Conservation (phyloP, 73 alveolate species). For the Paramecium sexaurelia region DNA sequence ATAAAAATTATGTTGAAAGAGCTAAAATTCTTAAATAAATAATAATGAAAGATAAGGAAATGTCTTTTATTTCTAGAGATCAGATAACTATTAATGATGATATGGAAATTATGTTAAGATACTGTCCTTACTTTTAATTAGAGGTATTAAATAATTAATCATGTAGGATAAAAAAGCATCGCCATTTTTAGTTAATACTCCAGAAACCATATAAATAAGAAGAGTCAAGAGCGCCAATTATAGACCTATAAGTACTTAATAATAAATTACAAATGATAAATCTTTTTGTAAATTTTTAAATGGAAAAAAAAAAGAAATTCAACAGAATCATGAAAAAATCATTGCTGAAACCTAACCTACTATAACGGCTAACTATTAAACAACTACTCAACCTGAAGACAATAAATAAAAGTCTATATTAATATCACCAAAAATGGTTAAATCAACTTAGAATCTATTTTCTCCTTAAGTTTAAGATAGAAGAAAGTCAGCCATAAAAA, state of each 20-base stretch:
- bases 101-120: constrained; percentile 45
- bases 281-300: background rate
- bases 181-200: constrained; percentile 46
- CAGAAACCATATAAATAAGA: background rate
- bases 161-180: constrained; percentile 21
- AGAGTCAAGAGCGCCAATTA: constrained; percentile 46
- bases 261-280: background rate
- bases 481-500: background rate
- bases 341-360: background rate
- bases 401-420: background rate
- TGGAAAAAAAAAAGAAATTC: background rate
- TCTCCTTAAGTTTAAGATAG: background rate
- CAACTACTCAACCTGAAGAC: background rate
- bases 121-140: background rate
- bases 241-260: background rate
- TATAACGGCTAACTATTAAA: background rate
- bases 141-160: background rate
- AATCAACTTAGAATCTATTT: background rate
- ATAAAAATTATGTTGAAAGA: background rate
- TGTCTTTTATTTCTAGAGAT: constrained; percentile 47
- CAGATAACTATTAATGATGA: constrained; percentile 41
- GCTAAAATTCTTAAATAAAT: background rate
- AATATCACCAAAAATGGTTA: background rate
- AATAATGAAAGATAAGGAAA: constrained; percentile 32
- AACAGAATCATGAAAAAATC: background rate